Evolutionary conservation across 2,329 filamentous ascomycete species (phyloP), one percentile per base, ranked within the genome.

Genomic region (Didymella pinodella): DNA sequence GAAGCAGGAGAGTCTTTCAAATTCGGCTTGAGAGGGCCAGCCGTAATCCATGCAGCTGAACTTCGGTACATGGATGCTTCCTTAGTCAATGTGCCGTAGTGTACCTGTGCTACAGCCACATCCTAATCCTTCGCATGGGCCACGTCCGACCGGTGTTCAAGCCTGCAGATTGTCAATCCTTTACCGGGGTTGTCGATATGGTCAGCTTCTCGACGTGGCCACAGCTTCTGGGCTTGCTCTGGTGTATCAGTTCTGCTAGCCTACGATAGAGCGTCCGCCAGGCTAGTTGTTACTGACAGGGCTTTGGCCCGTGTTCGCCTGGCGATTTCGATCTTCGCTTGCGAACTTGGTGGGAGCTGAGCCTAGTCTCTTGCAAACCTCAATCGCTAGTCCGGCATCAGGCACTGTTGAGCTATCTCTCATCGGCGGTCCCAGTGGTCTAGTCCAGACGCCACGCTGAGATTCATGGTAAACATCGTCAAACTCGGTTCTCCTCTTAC

Each of bases 401-500:
- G 34, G 52, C 57, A 56, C 43, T 60, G 51, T 52, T 56, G 52
- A 47, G 52, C 48, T 52, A 55, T 48, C 52, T 51, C 7, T 51
- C 32, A 31, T 45, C 51, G 47, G 44, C 51, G 52, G 48, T 44
- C 31, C 57, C 36, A 36, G 43, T 28, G 43, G 20, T 56, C 48
- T 60, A 55, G 52, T 51, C 44, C 52, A 29, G 51, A 38, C 57
- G 57, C 57, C 52, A 60, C 57, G 50, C 47, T 54, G 50, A 44
- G 38, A 43, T 45, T 60, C 26, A 45, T 52, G 48, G 51, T 25
- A 48, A 36, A 56, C 29, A 26, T 55, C 38, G 32, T 59, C 48
- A 54, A 54, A 54, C 51, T 54, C 56, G 50, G 56, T 52, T 60
- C 43, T 56, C 52, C 29, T 56, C 57, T 60, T 60, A 45, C 47